Conservation (phyloP, 1,139 yeast species). For the Geotrichum phurueaensis region DNA sequence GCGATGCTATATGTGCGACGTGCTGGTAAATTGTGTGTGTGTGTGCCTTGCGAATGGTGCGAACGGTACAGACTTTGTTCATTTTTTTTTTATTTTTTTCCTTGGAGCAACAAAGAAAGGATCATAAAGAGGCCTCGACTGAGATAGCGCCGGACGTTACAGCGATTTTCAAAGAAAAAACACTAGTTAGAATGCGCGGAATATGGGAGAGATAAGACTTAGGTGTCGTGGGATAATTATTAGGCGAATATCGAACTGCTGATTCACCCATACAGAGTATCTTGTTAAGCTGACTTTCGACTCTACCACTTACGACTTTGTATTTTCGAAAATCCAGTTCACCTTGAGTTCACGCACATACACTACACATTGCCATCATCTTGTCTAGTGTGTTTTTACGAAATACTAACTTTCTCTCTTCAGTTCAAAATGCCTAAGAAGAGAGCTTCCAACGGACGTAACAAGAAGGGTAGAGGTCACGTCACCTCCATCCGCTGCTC, state of each 20-base stretch:
- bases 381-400: background rate
- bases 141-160: background rate
- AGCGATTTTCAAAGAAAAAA: background rate
- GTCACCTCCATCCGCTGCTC: conserved; percentile 99
- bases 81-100: too few species aligned
- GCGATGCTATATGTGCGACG: background rate
- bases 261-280: background rate
- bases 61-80: background rate
- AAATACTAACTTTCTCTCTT: background rate
- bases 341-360: background rate
- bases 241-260: background rate
- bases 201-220: background rate
- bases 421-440: conserved; percentile 88
- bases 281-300: background rate
- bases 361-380: background rate
- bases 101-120: background rate
- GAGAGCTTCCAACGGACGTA: conserved; percentile 99
- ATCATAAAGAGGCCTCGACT: background rate
- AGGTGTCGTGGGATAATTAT: background rate
- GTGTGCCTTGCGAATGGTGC: background rate
- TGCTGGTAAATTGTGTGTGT: background rate
- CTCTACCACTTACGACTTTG: background rate
- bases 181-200: background rate
- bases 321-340: background rate
- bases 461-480: conserved; percentile 99